These are phyloP conservation scores for Xylona heveae DNA, from an alignment of 495 filamentous ascomycete genomes.

Conservation along the genomic window DNA sequence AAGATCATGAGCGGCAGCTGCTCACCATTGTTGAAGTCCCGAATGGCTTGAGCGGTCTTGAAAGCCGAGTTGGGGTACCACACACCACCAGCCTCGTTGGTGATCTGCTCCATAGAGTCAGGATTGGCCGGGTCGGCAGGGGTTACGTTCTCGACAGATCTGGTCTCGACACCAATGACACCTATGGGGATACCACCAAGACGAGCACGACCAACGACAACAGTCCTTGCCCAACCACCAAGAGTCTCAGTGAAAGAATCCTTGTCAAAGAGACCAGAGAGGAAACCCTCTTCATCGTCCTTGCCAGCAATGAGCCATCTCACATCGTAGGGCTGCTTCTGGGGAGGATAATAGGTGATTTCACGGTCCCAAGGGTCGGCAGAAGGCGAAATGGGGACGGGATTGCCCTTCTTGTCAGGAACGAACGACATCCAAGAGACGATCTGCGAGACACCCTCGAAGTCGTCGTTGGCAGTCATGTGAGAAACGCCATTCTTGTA, in stretches of 20 bases:
- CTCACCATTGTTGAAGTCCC: conserved; percentile 97
- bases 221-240: conserved; percentile 89
- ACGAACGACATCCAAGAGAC: conserved; percentile 95
- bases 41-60: conserved; percentile 97
- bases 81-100: conserved; percentile 87
- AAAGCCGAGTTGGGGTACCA: conserved; percentile 99
- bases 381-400: conserved; percentile 67
- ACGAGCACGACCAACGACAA: conserved; percentile 89
- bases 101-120: conserved; percentile 87
- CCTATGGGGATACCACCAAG: conserved; percentile 96
- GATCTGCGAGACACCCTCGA: conserved; percentile 93
- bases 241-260: conserved; percentile 94
- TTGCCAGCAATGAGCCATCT: conserved; percentile 85
- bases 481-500: conserved; percentile 99
- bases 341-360: conserved; percentile 61
- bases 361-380: conserved; percentile 89
- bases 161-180: conserved; percentile 93
- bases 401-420: conserved; percentile 77
- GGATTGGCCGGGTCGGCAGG: conserved; percentile 98
- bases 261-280: conserved; percentile 82
- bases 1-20: conserved; percentile 97
- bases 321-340: conserved; percentile 81
- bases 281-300: conserved; percentile 63
- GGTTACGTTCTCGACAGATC: conserved; percentile 87
- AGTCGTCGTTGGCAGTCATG: conserved; percentile 95